A percentile compares a stretch with the other conserved stretches of the same genome.
phyloP scores from a whole-genome alignment of 805 yeast species.

The Cyberlindnera japonica region DNA sequence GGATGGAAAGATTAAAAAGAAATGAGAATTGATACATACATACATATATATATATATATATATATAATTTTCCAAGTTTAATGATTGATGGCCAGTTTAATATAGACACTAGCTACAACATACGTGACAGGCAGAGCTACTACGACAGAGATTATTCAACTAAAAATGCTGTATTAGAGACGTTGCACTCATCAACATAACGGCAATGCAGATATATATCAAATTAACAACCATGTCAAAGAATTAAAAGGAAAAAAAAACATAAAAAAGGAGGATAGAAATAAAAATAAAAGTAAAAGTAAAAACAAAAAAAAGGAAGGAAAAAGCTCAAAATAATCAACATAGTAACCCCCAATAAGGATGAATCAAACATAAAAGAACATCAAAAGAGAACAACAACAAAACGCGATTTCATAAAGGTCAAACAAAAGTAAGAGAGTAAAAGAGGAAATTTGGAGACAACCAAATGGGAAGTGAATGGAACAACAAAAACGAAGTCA shows the following conservation, averaged over 20 bases:
- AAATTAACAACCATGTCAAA: neutral
- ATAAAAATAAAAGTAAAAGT: neutral
- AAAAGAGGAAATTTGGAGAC: too few relatives aligned
- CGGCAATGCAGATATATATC: neutral
- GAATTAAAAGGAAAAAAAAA: neutral
- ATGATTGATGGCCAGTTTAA: neutral
- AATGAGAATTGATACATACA: too few relatives aligned
- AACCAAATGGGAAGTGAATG: neutral
- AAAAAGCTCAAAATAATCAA: too few relatives aligned
- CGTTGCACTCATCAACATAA: neutral
- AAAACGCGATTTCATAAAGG: neutral
- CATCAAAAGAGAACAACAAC: neutral
- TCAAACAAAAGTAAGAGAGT: neutral
- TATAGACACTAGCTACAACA: neutral
- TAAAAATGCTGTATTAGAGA: neutral
- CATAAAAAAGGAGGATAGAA: neutral
- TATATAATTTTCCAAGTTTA: neutral
- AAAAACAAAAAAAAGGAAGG: neutral
- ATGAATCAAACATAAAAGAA: too few relatives aligned
- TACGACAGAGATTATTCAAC: neutral
- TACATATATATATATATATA: too few relatives aligned
- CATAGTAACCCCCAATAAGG: too few relatives aligned
- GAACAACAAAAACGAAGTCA: neutral
- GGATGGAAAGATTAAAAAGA: conserved; percentile 23
- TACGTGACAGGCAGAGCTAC: neutral